Conservation (phyloP, 1,139 yeast species). For the Taiozyma sp. region DNA sequence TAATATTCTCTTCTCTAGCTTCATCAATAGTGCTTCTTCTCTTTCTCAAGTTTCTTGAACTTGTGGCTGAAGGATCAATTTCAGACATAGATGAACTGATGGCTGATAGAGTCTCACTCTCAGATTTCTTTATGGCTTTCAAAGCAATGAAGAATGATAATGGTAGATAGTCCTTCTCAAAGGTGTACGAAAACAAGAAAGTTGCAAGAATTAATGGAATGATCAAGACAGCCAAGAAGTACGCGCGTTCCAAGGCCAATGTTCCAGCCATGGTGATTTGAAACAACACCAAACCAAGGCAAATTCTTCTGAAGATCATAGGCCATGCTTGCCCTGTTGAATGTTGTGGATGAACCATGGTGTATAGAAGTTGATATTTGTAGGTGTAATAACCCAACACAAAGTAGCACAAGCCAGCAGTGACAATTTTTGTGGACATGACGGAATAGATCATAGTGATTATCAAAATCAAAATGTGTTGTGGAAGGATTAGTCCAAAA, state of each 20-base stretch:
- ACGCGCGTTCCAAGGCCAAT: conserved; percentile 59
- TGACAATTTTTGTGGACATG: conserved; percentile 58
- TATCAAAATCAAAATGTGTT: conserved; percentile 57
- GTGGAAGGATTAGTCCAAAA: conserved; percentile 62
- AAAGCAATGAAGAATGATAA: conserved; percentile 57
- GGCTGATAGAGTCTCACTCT: neutral
- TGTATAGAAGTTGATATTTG: conserved; percentile 60
- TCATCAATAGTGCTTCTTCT: conserved; percentile 56
- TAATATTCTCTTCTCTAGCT: conserved; percentile 56
- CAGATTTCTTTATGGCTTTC: conserved; percentile 40
- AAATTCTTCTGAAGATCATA: conserved; percentile 52
- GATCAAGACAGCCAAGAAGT: conserved; percentile 44
- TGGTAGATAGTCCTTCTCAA: conserved; percentile 57
- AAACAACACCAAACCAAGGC: conserved; percentile 53
- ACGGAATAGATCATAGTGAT: conserved; percentile 60
- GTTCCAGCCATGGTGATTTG: conserved; percentile 70
- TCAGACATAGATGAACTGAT: neutral
- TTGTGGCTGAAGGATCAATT: neutral
- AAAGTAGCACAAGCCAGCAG: conserved; percentile 63
- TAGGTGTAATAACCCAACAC: conserved; percentile 59
- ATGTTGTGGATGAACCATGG: conserved; percentile 68
- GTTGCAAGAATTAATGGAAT: conserved; percentile 52
- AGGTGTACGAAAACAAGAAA: conserved; percentile 45
- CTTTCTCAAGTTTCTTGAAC: conserved; percentile 11
- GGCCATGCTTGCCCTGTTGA: conserved; percentile 74